These are phyloP conservation scores for Eremochloa ophiuroides DNA, from an alignment of 176 grass and related monocot genomes.

Conservation along the genomic window DNA sequence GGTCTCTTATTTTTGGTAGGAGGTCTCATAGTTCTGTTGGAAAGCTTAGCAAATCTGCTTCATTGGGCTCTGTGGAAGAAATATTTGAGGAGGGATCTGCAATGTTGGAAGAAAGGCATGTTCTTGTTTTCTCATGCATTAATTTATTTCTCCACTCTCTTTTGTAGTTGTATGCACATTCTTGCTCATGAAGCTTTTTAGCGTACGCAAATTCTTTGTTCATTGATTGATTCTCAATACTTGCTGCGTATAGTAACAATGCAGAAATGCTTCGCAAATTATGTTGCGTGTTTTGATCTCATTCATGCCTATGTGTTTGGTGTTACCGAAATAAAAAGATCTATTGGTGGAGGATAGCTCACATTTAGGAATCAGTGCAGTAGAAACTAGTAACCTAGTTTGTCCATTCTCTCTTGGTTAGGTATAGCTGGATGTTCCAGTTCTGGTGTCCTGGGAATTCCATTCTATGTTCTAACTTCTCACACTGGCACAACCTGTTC, in stretches of 20 bases:
- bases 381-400: constrained; percentile 6
- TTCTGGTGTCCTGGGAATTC: not conserved
- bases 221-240: not conserved
- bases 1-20: constrained; percentile 67
- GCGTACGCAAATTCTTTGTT: constrained; percentile 5
- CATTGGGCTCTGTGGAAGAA: constrained; percentile 75
- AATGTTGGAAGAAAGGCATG: constrained; percentile 89
- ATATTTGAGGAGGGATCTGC: constrained; percentile 96
- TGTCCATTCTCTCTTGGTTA: not conserved
- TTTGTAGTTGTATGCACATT: not conserved
- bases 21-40: constrained; percentile 53
- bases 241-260: not conserved
- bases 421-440: not conserved
- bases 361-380: not conserved
- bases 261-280: not conserved
- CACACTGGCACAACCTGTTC: not conserved
- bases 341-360: not conserved
- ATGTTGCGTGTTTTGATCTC: not conserved
- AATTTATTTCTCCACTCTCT: not conserved
- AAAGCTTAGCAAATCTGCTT: constrained; percentile 55
- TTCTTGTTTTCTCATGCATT: constrained; percentile 12
- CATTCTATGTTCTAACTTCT: not conserved
- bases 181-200: not conserved
- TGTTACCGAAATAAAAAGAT: not conserved
- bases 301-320: not conserved